Conservation (phyloP, 805 yeast species). For the Metschnikowia picachoensis region DNA sequence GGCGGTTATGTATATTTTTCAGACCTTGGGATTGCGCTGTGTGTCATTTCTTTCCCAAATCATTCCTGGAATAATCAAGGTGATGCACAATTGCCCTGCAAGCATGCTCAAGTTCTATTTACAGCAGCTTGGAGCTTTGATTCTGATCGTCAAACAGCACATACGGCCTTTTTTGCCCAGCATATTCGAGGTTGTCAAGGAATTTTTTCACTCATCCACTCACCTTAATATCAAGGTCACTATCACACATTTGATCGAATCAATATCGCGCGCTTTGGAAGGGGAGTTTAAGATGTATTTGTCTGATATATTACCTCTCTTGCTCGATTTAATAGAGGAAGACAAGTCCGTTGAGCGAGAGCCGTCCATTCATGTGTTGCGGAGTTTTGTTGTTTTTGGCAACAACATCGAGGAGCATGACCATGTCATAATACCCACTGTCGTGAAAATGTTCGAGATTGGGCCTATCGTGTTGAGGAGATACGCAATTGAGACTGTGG, state of each 20-base stretch:
- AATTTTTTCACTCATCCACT: conserved; percentile 51
- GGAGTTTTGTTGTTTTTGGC: conserved; percentile 83
- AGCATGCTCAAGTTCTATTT: conserved; percentile 83
- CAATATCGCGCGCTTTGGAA: conserved; percentile 79
- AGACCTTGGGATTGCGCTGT: conserved; percentile 82
- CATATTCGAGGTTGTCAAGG: conserved; percentile 70
- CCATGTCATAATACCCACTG: conserved; percentile 81
- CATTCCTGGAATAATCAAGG: conserved; percentile 80
- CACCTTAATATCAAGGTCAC: conserved; percentile 67
- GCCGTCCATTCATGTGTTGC: conserved; percentile 69
- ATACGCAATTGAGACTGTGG: conserved; percentile 78
- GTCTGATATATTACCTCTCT: conserved; percentile 70
- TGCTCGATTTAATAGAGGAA: conserved; percentile 72
- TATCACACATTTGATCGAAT: conserved; percentile 75
- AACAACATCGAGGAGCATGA: conserved; percentile 83
- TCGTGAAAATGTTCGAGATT: conserved; percentile 75
- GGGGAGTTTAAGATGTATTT: conserved; percentile 88
- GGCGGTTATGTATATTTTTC: conserved; percentile 87
- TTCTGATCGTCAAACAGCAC: conserved; percentile 82
- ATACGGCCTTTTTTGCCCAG: conserved; percentile 77
- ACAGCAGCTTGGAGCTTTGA: conserved; percentile 78
- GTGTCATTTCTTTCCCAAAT: conserved; percentile 86
- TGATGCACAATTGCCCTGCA: conserved; percentile 77
- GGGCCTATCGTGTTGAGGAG: conserved; percentile 58
- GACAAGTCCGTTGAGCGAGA: conserved; percentile 59